phyloP scores from a whole-genome alignment of 495 filamentous ascomycete genomes.

The Umbilicaria muhlenbergii region DNA sequence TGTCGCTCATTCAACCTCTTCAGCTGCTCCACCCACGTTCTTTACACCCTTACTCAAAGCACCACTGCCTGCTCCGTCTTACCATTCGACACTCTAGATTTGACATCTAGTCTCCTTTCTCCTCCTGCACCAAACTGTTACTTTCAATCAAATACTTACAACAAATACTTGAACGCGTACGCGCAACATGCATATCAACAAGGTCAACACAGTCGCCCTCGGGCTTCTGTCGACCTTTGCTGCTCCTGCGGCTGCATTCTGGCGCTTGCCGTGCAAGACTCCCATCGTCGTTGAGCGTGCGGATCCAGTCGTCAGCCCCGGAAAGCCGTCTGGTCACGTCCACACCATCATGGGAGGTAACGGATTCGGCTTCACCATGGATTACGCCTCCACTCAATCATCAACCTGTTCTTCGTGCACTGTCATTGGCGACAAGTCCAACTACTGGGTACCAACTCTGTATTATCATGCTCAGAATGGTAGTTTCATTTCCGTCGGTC shows the following conservation, averaged over 20 bases:
- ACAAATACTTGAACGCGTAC: not conserved
- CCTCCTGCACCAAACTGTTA: not conserved
- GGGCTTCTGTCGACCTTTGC: constrained; percentile 14
- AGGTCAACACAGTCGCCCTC: constrained; percentile 3
- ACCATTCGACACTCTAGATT: not conserved
- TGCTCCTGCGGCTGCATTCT: constrained; percentile 17
- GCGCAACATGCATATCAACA: constrained; percentile 7
- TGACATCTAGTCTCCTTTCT: not conserved
- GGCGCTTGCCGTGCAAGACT: constrained; percentile 18
- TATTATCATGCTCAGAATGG: constrained; percentile 51
- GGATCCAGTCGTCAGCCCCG: constrained; percentile 55
- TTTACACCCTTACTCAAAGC: not conserved
- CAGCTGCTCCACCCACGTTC: not conserved
- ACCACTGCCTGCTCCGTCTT: not conserved
- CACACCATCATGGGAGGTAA: constrained; percentile 66
- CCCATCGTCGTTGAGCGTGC: constrained; percentile 41
- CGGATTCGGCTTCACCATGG: constrained; percentile 49
- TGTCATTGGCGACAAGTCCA: constrained; percentile 50
- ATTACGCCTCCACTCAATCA: constrained; percentile 35
- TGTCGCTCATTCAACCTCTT: constrained; percentile 1
- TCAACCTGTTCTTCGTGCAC: constrained; percentile 54
- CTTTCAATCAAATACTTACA: not conserved
- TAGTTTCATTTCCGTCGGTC: constrained; percentile 47
- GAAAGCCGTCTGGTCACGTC: constrained; percentile 43
- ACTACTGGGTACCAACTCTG: constrained; percentile 63